These are phyloP conservation scores for Meira miltonrushii DNA, from an alignment of 1,284 basidiomycete species.

Conservation along the genomic window DNA sequence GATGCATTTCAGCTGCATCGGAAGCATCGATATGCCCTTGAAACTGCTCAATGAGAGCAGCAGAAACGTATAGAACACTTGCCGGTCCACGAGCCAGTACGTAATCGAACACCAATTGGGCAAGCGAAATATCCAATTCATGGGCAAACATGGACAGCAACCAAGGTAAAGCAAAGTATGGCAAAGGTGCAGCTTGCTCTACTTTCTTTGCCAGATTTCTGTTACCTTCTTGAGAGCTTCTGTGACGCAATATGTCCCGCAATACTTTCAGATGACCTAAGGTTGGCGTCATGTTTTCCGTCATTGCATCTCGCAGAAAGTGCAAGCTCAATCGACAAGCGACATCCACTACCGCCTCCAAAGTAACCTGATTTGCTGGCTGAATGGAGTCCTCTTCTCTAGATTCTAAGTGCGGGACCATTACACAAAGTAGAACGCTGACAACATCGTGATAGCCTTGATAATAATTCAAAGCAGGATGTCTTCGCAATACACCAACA, in stretches of 20 bases:
- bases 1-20: conserved; percentile 36
- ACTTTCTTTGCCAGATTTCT: conserved; percentile 65
- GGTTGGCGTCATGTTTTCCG: conserved; percentile 72
- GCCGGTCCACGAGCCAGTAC: conserved; percentile 76
- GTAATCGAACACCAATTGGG: conserved; percentile 70
- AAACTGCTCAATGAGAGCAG: conserved; percentile 61
- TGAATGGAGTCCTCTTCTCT: background rate
- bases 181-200: conserved; percentile 65
- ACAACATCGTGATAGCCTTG: conserved; percentile 90
- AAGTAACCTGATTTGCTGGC: conserved; percentile 8
- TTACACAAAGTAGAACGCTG: conserved; percentile 68
- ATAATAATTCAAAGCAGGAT: conserved; percentile 70
- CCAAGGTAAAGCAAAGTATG: conserved; percentile 82
- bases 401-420: background rate
- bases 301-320: conserved; percentile 82
- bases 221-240: conserved; percentile 57
- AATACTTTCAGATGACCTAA: conserved; percentile 71
- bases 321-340: conserved; percentile 69
- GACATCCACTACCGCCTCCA: conserved; percentile 15
- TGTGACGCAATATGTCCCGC: conserved; percentile 9
- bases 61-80: conserved; percentile 71
- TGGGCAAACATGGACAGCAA: conserved; percentile 85
- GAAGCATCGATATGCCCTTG: conserved; percentile 18
- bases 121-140: conserved; percentile 58
- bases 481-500: conserved; percentile 67